These are phyloP conservation scores for Nemania bipapillata DNA, from an alignment of 2,329 filamentous ascomycete species.

Conservation along the genomic window DNA sequence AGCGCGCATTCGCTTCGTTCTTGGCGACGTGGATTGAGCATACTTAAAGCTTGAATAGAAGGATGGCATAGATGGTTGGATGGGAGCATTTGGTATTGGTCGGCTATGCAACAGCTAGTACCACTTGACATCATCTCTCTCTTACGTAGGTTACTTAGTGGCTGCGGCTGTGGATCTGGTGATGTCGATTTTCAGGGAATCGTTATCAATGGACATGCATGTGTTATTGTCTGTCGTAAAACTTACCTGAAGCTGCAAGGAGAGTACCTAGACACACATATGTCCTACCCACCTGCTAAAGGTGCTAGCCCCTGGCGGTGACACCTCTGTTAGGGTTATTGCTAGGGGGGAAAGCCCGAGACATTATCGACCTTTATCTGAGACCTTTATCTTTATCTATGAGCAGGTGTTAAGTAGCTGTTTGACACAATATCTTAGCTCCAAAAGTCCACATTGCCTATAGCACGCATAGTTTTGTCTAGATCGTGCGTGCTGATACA, in stretches of 20 bases:
- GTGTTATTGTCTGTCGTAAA: not conserved
- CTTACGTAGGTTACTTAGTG: not conserved
- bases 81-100: not conserved
- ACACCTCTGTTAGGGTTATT: not conserved
- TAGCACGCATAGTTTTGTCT: no score
- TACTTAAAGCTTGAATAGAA: not conserved
- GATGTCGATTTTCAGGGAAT: slow-evolving; percentile 8
- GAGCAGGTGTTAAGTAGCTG: no score
- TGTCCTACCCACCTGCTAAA: not conserved
- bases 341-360: slow-evolving; percentile 1
- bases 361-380: not conserved
- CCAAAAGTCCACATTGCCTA: not conserved
- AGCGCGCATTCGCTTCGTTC: slow-evolving; percentile 18
- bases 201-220: not conserved
- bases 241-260: no score
- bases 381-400: not conserved
- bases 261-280: not conserved
- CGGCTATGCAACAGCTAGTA: not conserved
- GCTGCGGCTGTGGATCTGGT: not conserved
- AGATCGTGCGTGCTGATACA: no score
- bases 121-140: slow-evolving; percentile 28
- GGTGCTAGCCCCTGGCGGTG: not conserved
- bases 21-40: slow-evolving; percentile 6
- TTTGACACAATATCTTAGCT: not conserved
- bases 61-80: not conserved